These are phyloP conservation scores for Volvox africanus DNA, from an alignment of 139 green algal species.

Conservation along the genomic window DNA sequence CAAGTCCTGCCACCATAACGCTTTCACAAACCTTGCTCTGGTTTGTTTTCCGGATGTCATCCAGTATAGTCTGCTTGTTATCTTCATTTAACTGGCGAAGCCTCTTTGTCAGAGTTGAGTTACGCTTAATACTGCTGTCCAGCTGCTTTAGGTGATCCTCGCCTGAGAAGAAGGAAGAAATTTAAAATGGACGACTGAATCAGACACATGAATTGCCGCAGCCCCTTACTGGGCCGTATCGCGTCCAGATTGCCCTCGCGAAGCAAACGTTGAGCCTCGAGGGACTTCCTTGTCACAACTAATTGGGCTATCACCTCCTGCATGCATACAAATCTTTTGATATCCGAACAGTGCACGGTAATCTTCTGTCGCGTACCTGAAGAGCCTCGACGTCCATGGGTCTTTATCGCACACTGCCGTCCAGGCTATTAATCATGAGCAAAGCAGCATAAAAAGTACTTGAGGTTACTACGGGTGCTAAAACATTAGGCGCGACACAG, in stretches of 20 bases:
- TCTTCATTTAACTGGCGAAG: slow-evolving; percentile 83
- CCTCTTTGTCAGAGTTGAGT: slow-evolving; percentile 91
- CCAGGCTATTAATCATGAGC: too few species aligned
- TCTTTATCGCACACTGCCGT: too few species aligned
- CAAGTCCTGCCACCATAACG: not conserved
- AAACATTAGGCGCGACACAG: too few species aligned
- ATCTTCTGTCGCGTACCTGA: not conserved
- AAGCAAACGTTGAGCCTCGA: slow-evolving; percentile 44
- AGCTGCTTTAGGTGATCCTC: slow-evolving; percentile 73
- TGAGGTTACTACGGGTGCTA: too few species aligned
- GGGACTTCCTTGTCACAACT: slow-evolving; percentile 2
- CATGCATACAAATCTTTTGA: too few species aligned
- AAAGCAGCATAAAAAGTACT: too few species aligned
- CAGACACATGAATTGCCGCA: too few species aligned
- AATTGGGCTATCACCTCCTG: slow-evolving; percentile 41
- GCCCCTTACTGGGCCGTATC: slow-evolving; percentile 45
- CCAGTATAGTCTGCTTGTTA: slow-evolving; percentile 66
- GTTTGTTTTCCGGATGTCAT: slow-evolving; percentile 87
- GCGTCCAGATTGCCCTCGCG: slow-evolving; percentile 57
- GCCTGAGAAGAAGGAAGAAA: slow-evolving; percentile 45
- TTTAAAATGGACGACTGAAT: not conserved
- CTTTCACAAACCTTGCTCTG: slow-evolving; percentile 77
- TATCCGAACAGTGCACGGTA: too few species aligned
- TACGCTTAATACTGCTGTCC: slow-evolving; percentile 95
- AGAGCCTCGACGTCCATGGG: not conserved